Evolutionary conservation across 768 basidiomycete genomes (phyloP).

Genomic region (Trametes gibbosa): DNA sequence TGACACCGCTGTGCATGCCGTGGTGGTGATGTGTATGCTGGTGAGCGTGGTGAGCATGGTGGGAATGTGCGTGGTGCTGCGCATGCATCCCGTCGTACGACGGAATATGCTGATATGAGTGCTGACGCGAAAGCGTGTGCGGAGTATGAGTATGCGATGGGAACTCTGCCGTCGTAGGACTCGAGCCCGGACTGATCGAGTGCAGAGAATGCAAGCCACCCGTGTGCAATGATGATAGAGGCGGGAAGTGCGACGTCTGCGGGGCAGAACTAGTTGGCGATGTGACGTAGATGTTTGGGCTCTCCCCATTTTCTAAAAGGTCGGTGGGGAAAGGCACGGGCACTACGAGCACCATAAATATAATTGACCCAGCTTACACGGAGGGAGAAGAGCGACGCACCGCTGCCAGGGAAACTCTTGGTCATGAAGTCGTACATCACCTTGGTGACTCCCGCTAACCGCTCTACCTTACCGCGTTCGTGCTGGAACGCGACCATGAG

Average conservation of each 20-base stretch:
- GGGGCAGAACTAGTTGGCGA: constrained; percentile 50
- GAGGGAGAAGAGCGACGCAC: constrained; percentile 35
- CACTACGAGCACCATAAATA: constrained; percentile 23
- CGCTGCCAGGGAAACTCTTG: constrained; percentile 51
- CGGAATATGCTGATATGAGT: constrained; percentile 38
- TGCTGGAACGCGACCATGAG: constrained; percentile 50
- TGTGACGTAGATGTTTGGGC: constrained; percentile 73
- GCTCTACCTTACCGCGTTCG: constrained; percentile 62
- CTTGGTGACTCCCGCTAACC: constrained; percentile 55
- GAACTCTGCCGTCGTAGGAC: constrained; percentile 51
- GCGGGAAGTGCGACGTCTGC: constrained; percentile 34
- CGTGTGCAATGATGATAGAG: constrained; percentile 41
- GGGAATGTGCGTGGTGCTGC: constrained; percentile 32
- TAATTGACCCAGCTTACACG: constrained; percentile 5
- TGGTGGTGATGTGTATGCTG: constrained; percentile 42
- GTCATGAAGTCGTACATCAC: constrained; percentile 61
- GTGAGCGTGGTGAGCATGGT: constrained; percentile 44
- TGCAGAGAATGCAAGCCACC: constrained; percentile 44
- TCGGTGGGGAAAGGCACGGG: constrained; percentile 42
- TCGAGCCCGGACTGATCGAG: constrained; percentile 48
- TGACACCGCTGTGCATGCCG: constrained; percentile 19
- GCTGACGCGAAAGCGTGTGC: constrained; percentile 52
- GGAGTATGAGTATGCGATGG: constrained; percentile 39
- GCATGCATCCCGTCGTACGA: background rate
- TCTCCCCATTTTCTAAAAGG: constrained; percentile 47